A percentile compares a stretch with the other conserved stretches of the same genome.
Evolutionary conservation across 1,284 basidiomycete genomes (phyloP).

Genomic region (Chondrostereum purpureum): DNA sequence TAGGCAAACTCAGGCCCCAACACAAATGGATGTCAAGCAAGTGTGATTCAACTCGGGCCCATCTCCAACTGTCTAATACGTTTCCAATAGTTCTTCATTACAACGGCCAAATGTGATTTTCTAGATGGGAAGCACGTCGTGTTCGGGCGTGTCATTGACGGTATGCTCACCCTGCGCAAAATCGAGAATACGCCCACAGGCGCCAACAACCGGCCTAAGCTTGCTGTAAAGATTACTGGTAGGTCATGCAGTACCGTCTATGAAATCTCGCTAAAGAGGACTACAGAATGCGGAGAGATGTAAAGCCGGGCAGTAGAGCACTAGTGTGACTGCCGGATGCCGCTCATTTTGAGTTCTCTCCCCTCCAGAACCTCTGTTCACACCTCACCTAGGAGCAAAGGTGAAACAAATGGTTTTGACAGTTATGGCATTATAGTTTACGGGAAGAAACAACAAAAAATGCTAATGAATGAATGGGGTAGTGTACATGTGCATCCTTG

Average conservation of each 20-base stretch:
- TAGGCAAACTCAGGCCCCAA: constrained; percentile 90
- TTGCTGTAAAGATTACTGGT: constrained; percentile 59
- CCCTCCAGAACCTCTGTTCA: too few species aligned
- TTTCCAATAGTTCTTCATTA: constrained; percentile 93
- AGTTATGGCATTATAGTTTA: too few species aligned
- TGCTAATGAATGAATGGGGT: background rate
- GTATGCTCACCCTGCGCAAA: constrained; percentile 86
- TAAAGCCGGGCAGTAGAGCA: too few species aligned
- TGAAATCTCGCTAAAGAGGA: too few species aligned
- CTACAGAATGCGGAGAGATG: background rate
- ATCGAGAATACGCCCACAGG: constrained; percentile 94
- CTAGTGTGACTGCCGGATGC: too few species aligned
- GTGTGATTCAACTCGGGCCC: constrained; percentile 4
- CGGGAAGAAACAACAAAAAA: too few species aligned
- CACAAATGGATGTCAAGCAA: constrained; percentile 87
- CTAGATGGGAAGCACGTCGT: constrained; percentile 93
- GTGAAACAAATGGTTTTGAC: too few species aligned
- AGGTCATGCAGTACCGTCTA: background rate
- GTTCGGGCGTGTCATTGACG: constrained; percentile 86
- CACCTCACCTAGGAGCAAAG: too few species aligned
- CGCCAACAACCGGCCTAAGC: constrained; percentile 77
- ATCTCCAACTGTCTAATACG: background rate
- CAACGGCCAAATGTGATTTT: constrained; percentile 89
- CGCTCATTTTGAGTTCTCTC: too few species aligned
- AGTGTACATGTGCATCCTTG: background rate